Conservation (phyloP, 345 rosid genomes). For the Schrenkiella parvula region DNA sequence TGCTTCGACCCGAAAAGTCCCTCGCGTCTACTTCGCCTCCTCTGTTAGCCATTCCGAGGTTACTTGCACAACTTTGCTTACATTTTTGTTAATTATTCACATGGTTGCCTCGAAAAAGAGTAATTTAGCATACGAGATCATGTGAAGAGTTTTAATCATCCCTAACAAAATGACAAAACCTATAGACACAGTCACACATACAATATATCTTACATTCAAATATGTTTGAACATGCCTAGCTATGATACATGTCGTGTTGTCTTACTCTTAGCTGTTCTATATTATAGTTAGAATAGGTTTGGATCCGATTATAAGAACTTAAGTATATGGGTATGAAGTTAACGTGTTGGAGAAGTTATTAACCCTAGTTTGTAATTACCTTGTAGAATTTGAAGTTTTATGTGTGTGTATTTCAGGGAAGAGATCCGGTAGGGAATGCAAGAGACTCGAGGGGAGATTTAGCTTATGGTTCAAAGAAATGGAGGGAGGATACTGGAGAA, state of each 20-base stretch:
- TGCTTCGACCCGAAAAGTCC: constrained; percentile 6
- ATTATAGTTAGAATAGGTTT: background rate
- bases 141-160: background rate
- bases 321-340: background rate
- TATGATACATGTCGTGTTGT: background rate
- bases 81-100: background rate
- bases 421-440: constrained; percentile 10
- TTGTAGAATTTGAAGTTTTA: background rate
- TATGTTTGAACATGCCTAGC: background rate
- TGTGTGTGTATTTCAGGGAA: constrained; percentile 10
- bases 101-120: background rate
- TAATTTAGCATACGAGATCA: background rate
- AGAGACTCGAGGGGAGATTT: constrained; percentile 14
- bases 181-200: too few species aligned
- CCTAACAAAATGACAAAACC: background rate
- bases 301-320: background rate
- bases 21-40: constrained; percentile 32
- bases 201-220: background rate
- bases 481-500: constrained; percentile 19
- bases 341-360: background rate
- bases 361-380: background rate
- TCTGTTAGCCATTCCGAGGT: constrained; percentile 28
- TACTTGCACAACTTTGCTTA: background rate
- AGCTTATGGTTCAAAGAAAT: constrained; percentile 24
- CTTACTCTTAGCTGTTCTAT: background rate